Evolutionary conservation across 129 eudicot genomes (phyloP).

Genomic region (Chrysanthemum makinoi): DNA sequence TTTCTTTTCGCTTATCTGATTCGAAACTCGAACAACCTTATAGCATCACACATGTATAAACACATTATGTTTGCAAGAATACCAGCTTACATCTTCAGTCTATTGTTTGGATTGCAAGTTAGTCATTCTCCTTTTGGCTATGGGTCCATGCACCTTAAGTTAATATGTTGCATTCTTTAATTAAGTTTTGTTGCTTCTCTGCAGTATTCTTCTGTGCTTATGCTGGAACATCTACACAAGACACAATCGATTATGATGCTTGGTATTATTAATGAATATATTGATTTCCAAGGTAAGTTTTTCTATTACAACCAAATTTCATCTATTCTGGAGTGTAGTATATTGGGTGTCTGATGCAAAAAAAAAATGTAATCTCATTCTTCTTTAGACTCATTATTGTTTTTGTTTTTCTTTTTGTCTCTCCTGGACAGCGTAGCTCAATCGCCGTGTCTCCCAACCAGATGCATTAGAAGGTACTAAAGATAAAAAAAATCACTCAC

Average conservation of each 20-base stretch:
- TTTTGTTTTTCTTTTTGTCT: constrained; percentile 41
- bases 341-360: neutral
- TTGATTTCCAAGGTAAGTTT: constrained; percentile 64
- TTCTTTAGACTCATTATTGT: constrained; percentile 9
- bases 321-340: neutral
- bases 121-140: no score
- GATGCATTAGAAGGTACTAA: no score
- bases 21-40: no score
- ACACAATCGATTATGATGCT: constrained; percentile 85
- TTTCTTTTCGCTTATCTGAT: no score
- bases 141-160: no score
- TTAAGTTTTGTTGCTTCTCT: constrained; percentile 12
- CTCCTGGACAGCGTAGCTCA: constrained; percentile 90
- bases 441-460: no score
- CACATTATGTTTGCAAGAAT: no score
- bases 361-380: neutral
- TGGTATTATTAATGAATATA: constrained; percentile 89
- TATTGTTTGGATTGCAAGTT: no score
- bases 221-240: constrained; percentile 91
- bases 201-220: constrained; percentile 89
- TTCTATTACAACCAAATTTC: neutral
- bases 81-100: no score
- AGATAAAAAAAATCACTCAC: no score
- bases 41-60: no score
- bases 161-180: no score